These are phyloP conservation scores for Hypoxylon crocopeplum DNA, from an alignment of 495 filamentous ascomycete species.

Conservation along the genomic window DNA sequence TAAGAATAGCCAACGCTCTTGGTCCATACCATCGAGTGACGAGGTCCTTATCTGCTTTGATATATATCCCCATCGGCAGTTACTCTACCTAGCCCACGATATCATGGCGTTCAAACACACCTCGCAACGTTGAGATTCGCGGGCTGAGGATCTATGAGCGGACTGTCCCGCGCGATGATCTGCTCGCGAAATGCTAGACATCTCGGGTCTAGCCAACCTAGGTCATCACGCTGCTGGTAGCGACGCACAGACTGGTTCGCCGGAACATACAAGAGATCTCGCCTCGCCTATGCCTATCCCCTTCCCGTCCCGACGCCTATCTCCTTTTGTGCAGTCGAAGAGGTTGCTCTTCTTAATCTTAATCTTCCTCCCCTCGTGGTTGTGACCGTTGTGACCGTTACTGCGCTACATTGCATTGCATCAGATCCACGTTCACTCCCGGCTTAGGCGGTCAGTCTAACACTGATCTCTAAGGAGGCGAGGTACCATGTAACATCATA, in stretches of 20 bases:
- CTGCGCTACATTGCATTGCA: slow-evolving; percentile 29
- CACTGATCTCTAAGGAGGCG: not conserved
- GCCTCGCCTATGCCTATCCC: slow-evolving; percentile 16
- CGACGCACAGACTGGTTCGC: slow-evolving; percentile 34
- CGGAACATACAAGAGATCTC: slow-evolving; percentile 30
- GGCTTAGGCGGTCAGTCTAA: slow-evolving; percentile 11
- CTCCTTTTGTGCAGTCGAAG: slow-evolving; percentile 7
- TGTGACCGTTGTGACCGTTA: slow-evolving; percentile 19
- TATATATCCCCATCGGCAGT: slow-evolving; percentile 15
- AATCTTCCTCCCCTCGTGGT: slow-evolving; percentile 4
- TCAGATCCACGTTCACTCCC: slow-evolving; percentile 13
- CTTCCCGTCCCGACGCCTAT: slow-evolving; percentile 7
- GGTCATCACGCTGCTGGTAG: slow-evolving; percentile 13
- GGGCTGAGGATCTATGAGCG: slow-evolving; percentile 6
- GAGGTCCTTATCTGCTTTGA: too few species aligned
- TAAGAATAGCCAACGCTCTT: too few species aligned
- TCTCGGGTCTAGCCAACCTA: slow-evolving; percentile 11
- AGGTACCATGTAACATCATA: not conserved
- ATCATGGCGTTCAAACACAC: not conserved
- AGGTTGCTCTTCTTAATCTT: slow-evolving; percentile 6
- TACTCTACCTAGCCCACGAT: slow-evolving; percentile 1
- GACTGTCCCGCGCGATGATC: slow-evolving; percentile 23
- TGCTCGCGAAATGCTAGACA: not conserved
- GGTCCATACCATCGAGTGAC: too few species aligned
- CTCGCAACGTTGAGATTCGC: not conserved